A percentile compares a stretch with the other conserved stretches of the same genome.
Conservation (phyloP, 768 basidiomycete species). For the Podaxis rugospora region DNA sequence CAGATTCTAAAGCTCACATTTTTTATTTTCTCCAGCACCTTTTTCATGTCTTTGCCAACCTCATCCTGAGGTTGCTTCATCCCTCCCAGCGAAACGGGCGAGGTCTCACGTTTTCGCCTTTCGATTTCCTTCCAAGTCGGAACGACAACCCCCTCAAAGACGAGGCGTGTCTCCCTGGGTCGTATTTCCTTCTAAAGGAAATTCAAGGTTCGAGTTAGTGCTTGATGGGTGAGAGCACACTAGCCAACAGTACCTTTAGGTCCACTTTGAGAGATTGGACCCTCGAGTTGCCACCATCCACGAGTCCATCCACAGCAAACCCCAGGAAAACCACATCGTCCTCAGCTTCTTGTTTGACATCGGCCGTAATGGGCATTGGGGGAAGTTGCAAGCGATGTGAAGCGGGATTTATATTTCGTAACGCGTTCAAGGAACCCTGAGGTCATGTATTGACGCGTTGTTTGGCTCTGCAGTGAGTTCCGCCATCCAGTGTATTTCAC, state of each 20-base stretch:
- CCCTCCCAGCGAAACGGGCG: background rate
- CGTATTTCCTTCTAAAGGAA: background rate
- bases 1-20: background rate
- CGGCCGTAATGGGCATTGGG: background rate
- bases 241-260: background rate
- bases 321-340: background rate
- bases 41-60: background rate
- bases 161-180: background rate
- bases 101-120: background rate
- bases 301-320: background rate
- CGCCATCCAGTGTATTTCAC: too few species aligned
- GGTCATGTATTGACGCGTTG: background rate
- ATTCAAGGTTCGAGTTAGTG: background rate
- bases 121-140: background rate
- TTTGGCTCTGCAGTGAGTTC: background rate
- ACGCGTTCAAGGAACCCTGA: background rate
- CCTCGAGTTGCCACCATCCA: too few species aligned
- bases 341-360: background rate
- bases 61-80: background rate
- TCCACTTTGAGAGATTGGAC: background rate
- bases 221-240: background rate
- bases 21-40: background rate
- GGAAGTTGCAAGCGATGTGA: background rate
- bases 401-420: background rate
- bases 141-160: background rate